Conservation (phyloP, 2,329 filamentous ascomycete genomes). For the Trichoderma endophyticum region DNA sequence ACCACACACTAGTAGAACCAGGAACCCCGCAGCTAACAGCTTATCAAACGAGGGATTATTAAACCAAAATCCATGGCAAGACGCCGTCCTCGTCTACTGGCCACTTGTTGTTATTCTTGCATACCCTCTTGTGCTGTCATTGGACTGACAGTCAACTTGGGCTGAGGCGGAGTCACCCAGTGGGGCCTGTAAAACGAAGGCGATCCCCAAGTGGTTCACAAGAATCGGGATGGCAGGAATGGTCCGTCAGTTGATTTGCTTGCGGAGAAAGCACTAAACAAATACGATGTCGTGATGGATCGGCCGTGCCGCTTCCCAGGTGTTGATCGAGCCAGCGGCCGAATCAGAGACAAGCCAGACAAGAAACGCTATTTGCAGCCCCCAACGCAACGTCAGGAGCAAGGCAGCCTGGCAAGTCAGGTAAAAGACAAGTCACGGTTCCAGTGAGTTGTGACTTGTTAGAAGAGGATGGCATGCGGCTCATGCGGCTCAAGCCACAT, state of each 20-base stretch:
- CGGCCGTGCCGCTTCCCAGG: not conserved
- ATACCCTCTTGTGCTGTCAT: not conserved
- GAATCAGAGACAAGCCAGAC: not conserved
- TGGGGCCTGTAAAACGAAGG: not conserved
- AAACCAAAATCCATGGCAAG: not conserved
- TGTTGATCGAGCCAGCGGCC: not conserved
- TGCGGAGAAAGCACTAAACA: not conserved
- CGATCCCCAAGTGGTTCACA: not conserved
- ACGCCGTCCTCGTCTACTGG: not conserved
- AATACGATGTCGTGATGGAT: not conserved
- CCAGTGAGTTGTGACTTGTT: not conserved
- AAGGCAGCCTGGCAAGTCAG: not conserved
- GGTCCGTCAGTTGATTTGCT: not conserved
- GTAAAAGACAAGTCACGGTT: not conserved
- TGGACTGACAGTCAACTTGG: not conserved
- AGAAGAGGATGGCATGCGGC: not conserved
- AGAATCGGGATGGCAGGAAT: not conserved
- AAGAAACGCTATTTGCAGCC: not conserved
- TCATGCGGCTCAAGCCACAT: not conserved
- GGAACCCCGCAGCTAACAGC: not conserved
- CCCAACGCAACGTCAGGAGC: not conserved
- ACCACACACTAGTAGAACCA: not conserved
- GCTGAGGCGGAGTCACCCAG: not conserved
- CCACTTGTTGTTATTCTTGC: not conserved
- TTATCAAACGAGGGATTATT: constrained; percentile 6